Evolutionary conservation across 2,329 filamentous ascomycete species (phyloP).

Genomic region (Colletotrichum horii): DNA sequence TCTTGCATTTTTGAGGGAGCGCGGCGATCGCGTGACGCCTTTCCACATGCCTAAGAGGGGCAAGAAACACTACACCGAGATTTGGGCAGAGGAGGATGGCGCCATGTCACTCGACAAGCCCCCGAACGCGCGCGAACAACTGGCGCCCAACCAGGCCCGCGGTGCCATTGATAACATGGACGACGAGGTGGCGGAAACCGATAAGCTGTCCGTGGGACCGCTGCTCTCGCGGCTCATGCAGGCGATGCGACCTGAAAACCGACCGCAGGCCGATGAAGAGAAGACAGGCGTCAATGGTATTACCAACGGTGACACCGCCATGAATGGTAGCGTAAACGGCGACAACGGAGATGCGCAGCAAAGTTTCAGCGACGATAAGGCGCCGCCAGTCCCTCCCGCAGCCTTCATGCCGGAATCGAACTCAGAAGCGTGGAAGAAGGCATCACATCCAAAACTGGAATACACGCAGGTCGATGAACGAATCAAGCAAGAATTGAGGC

Average conservation of each 20-base stretch:
- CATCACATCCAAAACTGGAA: conserved; percentile 77
- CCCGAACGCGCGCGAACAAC: conserved; percentile 65
- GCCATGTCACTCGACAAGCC: conserved; percentile 74
- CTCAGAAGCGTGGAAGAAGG: conserved; percentile 79
- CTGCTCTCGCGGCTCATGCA: conserved; percentile 82
- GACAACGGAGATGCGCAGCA: conserved; percentile 44
- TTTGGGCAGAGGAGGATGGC: conserved; percentile 95
- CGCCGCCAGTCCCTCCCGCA: conserved; percentile 64
- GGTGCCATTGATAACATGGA: conserved; percentile 87
- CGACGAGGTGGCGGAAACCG: conserved; percentile 85
- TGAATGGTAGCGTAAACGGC: conserved; percentile 54
- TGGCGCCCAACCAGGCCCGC: conserved; percentile 80
- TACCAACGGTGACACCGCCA: conserved; percentile 58
- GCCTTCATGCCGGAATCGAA: conserved; percentile 81
- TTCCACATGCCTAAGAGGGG: conserved; percentile 88
- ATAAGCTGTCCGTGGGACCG: conserved; percentile 87
- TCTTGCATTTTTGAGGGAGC: conserved; percentile 87
- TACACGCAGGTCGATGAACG: conserved; percentile 89
- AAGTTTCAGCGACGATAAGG: conserved; percentile 38
- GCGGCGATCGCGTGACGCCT: conserved; percentile 81
- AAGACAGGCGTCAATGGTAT: conserved; percentile 58
- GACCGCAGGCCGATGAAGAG: conserved; percentile 60
- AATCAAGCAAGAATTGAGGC: conserved; percentile 86
- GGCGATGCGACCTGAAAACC: conserved; percentile 78
- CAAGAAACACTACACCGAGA: conserved; percentile 83